A percentile compares a stretch with the other conserved stretches of the same genome.
These are phyloP conservation scores for Somion occarium DNA, from an alignment of 1,284 basidiomycete species.

Conservation along the genomic window DNA sequence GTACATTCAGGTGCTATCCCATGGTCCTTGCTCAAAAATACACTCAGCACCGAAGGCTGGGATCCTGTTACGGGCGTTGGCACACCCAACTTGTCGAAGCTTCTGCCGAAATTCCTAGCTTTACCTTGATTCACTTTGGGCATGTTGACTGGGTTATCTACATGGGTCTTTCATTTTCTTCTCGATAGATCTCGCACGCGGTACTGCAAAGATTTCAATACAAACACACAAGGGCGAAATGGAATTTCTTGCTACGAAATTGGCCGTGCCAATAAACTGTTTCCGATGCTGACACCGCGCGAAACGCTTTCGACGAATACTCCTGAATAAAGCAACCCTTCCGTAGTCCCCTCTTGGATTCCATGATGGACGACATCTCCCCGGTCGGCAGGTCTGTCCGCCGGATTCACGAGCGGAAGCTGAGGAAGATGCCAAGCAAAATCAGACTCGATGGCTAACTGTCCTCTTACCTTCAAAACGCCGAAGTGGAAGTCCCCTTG, in stretches of 20 bases:
- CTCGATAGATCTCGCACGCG: no score
- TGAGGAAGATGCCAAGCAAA: slow-evolving; percentile 17
- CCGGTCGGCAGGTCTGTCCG: slow-evolving; percentile 40
- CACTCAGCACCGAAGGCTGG: slow-evolving; percentile 10
- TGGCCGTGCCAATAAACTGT: slow-evolving; percentile 6
- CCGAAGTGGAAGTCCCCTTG: slow-evolving; percentile 58
- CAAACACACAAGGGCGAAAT: no score
- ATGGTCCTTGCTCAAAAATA: background rate
- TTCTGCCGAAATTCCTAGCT: slow-evolving; percentile 13
- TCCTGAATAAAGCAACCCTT: slow-evolving; percentile 53
- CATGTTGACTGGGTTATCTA: no score
- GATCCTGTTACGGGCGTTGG: slow-evolving; percentile 18
- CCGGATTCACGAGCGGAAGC: slow-evolving; percentile 49
- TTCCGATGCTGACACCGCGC: slow-evolving; percentile 19
- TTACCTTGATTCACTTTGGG: slow-evolving; percentile 17
- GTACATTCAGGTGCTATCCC: background rate
- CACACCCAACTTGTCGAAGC: slow-evolving; percentile 16
- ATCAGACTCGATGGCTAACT: background rate
- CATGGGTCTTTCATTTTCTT: no score
- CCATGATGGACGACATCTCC: slow-evolving; percentile 53
- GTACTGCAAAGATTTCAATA: no score
- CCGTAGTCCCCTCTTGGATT: slow-evolving; percentile 50
- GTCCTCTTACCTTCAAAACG: slow-evolving; percentile 42
- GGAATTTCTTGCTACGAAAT: no score
- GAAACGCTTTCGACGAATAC: slow-evolving; percentile 43